These are phyloP conservation scores for Botrytis porri DNA, from an alignment of 2,329 filamentous ascomycete genomes.

Conservation along the genomic window DNA sequence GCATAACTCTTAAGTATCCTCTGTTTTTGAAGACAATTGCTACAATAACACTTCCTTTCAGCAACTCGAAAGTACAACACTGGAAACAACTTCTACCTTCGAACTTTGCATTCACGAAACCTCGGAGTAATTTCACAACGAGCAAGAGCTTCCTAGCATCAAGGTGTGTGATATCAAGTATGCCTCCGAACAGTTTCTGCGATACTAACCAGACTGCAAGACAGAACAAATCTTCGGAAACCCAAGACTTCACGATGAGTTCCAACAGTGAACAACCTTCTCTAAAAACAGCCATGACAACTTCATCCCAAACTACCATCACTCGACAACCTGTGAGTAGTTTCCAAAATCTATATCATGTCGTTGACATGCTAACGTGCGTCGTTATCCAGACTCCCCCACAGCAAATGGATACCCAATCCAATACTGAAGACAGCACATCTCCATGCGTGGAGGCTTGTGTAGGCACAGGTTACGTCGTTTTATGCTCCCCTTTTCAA, in stretches of 20 bases:
- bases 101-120: fast-evolving
- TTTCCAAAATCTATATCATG: neutral
- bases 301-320: neutral
- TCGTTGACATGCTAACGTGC: neutral
- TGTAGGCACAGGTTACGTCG: neutral
- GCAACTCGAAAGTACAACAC: neutral
- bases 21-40: neutral
- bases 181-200: no score
- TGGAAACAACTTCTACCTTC: neutral
- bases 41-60: neutral
- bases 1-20: neutral
- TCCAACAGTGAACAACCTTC: neutral
- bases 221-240: neutral
- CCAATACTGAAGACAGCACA: neutral
- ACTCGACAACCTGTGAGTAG: neutral
- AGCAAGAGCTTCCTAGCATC: neutral
- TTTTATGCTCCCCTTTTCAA: neutral
- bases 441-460: fast-evolving
- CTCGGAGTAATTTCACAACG: no score
- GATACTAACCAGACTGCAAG: neutral
- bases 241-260: neutral
- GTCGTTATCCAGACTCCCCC: neutral
- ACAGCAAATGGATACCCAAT: neutral
- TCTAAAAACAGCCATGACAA: neutral
- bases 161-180: neutral